Conservation (phyloP, 352 stramenopile genomes). For the Aphanomyces invadans region DNA sequence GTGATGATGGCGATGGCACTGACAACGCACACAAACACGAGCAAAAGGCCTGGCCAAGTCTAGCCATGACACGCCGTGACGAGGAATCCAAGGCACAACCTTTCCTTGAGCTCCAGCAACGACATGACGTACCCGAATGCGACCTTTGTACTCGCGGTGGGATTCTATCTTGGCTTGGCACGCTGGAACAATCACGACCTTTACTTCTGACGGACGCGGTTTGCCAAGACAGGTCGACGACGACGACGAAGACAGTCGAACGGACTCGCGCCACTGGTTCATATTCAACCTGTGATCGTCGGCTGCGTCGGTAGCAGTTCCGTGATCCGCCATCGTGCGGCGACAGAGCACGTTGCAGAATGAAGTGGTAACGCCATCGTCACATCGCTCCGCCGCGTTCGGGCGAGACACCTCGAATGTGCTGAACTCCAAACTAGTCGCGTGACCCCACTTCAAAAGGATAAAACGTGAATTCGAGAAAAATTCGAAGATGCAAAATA, state of each 20-base stretch:
- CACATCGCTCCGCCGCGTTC: no score
- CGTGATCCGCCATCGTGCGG: conserved; percentile 58
- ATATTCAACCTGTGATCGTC: conserved; percentile 30
- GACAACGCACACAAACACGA: conserved; percentile 37
- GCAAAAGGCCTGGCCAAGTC: conserved; percentile 52
- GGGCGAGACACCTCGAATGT: no score
- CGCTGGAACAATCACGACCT: not conserved
- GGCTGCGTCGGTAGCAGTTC: conserved; percentile 76
- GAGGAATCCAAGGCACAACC: not conserved
- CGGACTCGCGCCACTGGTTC: conserved; percentile 9
- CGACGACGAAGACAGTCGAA: not conserved
- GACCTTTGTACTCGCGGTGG: conserved; percentile 55
- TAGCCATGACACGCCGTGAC: conserved; percentile 21
- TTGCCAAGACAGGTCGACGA: not conserved
- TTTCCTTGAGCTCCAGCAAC: no score
- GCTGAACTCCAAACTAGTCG: not conserved
- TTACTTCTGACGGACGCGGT: conserved; percentile 1
- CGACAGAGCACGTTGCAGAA: conserved; percentile 36
- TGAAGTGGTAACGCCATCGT: not conserved
- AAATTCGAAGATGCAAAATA: not conserved
- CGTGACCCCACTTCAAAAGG: not conserved
- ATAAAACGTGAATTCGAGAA: not conserved
- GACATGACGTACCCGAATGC: conserved; percentile 36
- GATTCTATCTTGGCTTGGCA: not conserved
- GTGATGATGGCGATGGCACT: conserved; percentile 39